Evolutionary conservation across 163 green algal species (phyloP), one percentile per base, ranked within the genome.

Genomic region (Coccomyxa subellipsoidea): DNA sequence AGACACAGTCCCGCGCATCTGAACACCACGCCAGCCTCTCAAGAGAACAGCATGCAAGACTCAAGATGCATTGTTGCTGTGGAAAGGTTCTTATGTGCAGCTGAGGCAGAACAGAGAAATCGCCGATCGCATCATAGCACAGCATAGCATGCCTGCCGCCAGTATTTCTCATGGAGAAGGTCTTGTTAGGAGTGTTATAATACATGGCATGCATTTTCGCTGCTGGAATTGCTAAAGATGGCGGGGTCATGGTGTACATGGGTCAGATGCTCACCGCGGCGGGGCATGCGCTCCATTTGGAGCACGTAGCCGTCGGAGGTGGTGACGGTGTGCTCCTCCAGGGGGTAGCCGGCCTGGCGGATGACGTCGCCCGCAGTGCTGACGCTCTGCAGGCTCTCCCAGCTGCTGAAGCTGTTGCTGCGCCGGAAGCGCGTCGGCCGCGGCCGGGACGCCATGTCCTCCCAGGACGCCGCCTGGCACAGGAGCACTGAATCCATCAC

Each of bases 291-390:
- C 86, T 96, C 90, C 90, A 97, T 86, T 29, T 80, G 76, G 29
- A 94, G 78, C 4, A 94, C 78, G 84, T 94, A 95, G 71, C 94
- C 94, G 72, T 98, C 95, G 0, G 87, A 70, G 15, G 95, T 98
- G 12, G 85, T 93, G 7, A 98, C 93, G 15, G 80, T 90, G 81
- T 98, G 90, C 79, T 93, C 81, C 88, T 98, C 90, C 70, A 95
- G 84, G 0, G 92, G 92, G 84, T 97, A 98, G 27, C 94, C 93
- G 4, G 92, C 90, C 29, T 88, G 80, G 23, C 87, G 81, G 71
- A 97, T 94, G 39, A 94, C 82, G 47, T 94, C 89, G 0, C 80
- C 81, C 0, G 90, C 90, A n/a, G 87, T 90, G 80, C 80, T 87
- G 21, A 87, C 78, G 37, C 76, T 72, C 27, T 85, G 79, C 54